Evolutionary conservation across 805 yeast genomes (phyloP).

Genomic region (Zygoascus biomembranicola): DNA sequence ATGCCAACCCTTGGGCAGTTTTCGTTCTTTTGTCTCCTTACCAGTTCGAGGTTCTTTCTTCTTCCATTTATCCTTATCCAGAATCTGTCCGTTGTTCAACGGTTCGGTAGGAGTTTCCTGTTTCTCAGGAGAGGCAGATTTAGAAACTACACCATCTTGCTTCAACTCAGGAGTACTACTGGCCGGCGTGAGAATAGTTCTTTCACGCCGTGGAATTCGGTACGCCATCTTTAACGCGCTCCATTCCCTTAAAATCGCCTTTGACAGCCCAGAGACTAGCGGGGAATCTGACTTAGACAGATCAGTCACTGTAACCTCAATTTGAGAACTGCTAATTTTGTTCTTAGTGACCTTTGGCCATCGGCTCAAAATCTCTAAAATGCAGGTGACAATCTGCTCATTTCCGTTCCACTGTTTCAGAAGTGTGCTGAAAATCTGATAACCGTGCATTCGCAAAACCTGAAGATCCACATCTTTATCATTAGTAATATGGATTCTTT

Average conservation of each 20-base stretch:
- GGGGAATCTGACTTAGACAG: slow-evolving; percentile 25
- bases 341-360: slow-evolving; percentile 73
- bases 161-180: not conserved
- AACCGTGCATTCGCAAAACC: slow-evolving; percentile 78
- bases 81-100: not conserved
- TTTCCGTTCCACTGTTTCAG: slow-evolving; percentile 36
- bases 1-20: slow-evolving; percentile 61
- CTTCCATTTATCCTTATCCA: not conserved
- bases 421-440: slow-evolving; percentile 62
- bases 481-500: slow-evolving; percentile 51
- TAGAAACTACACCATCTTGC: not conserved
- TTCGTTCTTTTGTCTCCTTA: not conserved
- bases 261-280: slow-evolving; percentile 31
- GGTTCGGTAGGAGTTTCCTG: not conserved
- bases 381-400: slow-evolving; percentile 35
- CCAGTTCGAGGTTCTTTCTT: not conserved
- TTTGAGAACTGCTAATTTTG: slow-evolving; percentile 63
- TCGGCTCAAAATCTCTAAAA: slow-evolving; percentile 48
- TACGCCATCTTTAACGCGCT: slow-evolving; percentile 68
- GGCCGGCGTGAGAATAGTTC: slow-evolving; percentile 3
- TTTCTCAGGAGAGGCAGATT: not conserved
- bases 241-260: slow-evolving; percentile 57
- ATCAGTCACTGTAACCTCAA: slow-evolving; percentile 53
- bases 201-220: slow-evolving; percentile 61
- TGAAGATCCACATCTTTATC: slow-evolving; percentile 45